A percentile compares a stretch with the other conserved stretches of the same genome.
These are phyloP conservation scores for Lolium multiflorum DNA, from an alignment of 176 grass and related monocot genomes.

Conservation along the genomic window DNA sequence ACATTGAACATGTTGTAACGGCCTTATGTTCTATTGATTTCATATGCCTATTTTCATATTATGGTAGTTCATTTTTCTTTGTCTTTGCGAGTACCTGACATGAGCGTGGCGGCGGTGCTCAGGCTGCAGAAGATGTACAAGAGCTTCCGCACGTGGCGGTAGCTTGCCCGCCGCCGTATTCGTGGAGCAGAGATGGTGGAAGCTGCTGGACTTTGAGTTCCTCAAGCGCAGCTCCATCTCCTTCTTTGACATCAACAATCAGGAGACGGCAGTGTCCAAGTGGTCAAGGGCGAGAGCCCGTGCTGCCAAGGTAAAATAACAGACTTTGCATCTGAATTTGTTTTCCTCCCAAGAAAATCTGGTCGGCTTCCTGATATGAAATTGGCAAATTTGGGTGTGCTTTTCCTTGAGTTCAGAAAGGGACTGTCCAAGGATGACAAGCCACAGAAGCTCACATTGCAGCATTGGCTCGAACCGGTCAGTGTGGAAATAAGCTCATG, in stretches of 20 bases:
- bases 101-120: too few species aligned
- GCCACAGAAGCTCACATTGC: neutral
- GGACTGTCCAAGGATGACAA: neutral
- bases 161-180: too few species aligned
- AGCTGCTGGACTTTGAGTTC: neutral
- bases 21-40: too few species aligned
- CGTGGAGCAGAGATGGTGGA: conserved; percentile 63
- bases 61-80: too few species aligned
- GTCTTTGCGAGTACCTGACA: too few species aligned
- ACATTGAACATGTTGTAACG: too few species aligned
- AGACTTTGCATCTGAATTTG: neutral
- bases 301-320: conserved; percentile 60
- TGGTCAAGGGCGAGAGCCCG: conserved; percentile 78
- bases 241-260: too few species aligned
- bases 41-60: too few species aligned
- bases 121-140: too few species aligned
- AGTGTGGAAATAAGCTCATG: too few species aligned
- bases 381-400: neutral
- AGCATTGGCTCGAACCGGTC: neutral
- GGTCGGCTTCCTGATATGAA: neutral
- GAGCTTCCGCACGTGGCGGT: too few species aligned
- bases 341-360: neutral
- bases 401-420: neutral
- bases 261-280: conserved; percentile 62
- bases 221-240: conserved; percentile 59